Base-by-base conservation (phyloP, 768 basidiomycete genomes). In the Coprinopsis sp. region DNA sequence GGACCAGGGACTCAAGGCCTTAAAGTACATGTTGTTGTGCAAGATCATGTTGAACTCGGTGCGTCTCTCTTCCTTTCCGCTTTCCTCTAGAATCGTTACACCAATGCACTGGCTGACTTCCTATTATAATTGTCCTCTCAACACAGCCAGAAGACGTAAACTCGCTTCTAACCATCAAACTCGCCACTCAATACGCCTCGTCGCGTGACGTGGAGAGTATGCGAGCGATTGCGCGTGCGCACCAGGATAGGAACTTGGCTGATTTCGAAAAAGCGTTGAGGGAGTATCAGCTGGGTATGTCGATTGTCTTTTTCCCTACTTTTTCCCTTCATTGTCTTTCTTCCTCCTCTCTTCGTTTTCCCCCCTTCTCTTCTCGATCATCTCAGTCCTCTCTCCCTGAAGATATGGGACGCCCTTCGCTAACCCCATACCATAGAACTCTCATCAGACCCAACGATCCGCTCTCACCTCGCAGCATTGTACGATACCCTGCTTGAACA, bases 21-120 rank as follows among this genome's bases (percentile, higher is more conserved):
- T 99, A 54, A 98, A 99, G 67, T 98, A 99, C 66, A 96, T 98
- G 95, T 74, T 97, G 13, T 65, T 97, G 36, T 99, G 96, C 67
- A 98, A 99, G 64, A 85, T 99, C 61, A 99, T 99, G 95, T 73
- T 98, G 52, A 92, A 92, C 59, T 64, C 95, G 60, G 94, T 95
- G 50, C 53, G 84, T 73, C 33, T 24, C 36, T 10, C 12, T 4
- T 25, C 30, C 40, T 19, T 13, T 25, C 33, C 37, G 27, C n/a
- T n/a, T n/a, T n/a, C n/a, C n/a, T n/a, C n/a, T n/a, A n/a, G n/a
- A n/a, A n/a, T n/a, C n/a, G n/a, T n/a, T n/a, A n/a, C n/a, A n/a
- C n/a, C n/a, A n/a, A n/a, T n/a, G n/a, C n/a, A n/a, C n/a, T n/a
- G n/a, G n/a, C n/a, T n/a, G n/a, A n/a, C 12, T 22, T 37, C 10